Percentiles rank a stretch among this genome's conserved stretches.
Conservation (phyloP, 1,139 yeast species). For the Yamadazyma siamensis region DNA sequence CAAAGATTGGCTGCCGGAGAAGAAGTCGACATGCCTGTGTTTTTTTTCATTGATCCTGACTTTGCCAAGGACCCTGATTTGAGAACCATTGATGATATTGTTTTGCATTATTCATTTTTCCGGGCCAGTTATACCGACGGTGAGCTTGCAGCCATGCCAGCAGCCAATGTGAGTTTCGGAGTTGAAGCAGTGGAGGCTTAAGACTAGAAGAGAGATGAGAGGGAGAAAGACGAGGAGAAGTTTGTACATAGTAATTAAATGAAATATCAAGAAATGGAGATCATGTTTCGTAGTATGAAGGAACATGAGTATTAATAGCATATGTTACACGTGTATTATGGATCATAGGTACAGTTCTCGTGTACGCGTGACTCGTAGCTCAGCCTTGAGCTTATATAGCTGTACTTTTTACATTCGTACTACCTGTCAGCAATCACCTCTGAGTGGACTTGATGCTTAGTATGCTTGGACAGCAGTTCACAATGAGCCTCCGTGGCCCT, state of each 20-base stretch:
- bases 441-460: too few species aligned
- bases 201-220: background rate
- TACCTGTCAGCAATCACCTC: too few species aligned
- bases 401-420: too few species aligned
- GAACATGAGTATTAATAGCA: too few species aligned
- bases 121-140: slow-evolving; percentile 53
- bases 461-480: too few species aligned
- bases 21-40: slow-evolving; percentile 98
- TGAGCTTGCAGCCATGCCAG: slow-evolving; percentile 42
- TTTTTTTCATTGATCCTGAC: slow-evolving; percentile 97
- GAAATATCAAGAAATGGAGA: too few species aligned
- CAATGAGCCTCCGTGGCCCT: too few species aligned
- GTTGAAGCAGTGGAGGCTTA: slow-evolving; percentile 3
- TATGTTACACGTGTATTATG: too few species aligned
- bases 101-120: slow-evolving; percentile 90
- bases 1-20: slow-evolving; percentile 93
- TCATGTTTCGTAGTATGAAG: too few species aligned
- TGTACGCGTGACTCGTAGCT: too few species aligned
- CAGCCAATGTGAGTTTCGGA: slow-evolving; percentile 21
- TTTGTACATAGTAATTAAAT: background rate
- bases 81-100: slow-evolving; percentile 87
- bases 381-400: too few species aligned
- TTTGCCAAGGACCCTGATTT: slow-evolving; percentile 92
- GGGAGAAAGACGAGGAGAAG: background rate
- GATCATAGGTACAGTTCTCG: too few species aligned